A percentile compares a stretch with the other conserved stretches of the same genome.
Evolutionary conservation across 169 alveolate species (phyloP).

Genomic region (Babesia sp.): DNA sequence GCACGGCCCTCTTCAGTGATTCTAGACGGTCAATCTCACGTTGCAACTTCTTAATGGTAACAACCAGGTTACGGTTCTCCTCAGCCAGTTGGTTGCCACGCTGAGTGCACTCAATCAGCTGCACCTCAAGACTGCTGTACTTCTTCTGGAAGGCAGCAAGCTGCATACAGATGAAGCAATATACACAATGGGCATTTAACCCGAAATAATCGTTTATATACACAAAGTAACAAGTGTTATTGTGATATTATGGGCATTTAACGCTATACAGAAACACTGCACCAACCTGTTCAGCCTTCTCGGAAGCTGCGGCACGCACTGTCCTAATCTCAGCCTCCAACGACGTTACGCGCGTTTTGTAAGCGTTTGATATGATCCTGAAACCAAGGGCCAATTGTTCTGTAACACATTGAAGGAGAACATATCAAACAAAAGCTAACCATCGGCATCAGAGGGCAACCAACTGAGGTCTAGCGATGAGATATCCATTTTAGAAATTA

Average conservation of each 20-base stretch:
- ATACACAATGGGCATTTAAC: not conserved
- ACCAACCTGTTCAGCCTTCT: slow-evolving; percentile 78
- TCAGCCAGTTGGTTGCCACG: slow-evolving; percentile 82
- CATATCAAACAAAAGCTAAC: slow-evolving; percentile 24
- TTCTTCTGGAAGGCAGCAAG: slow-evolving; percentile 79
- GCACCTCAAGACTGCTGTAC: slow-evolving; percentile 81
- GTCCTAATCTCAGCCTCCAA: slow-evolving; percentile 80
- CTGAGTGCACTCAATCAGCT: slow-evolving; percentile 81
- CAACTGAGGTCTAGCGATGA: slow-evolving; percentile 73
- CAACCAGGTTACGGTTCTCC: slow-evolving; percentile 80
- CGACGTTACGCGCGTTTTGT: slow-evolving; percentile 80
- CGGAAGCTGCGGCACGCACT: slow-evolving; percentile 76
- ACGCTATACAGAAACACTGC: slow-evolving; percentile 4
- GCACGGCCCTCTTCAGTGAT: slow-evolving; percentile 79
- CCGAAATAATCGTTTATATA: not conserved
- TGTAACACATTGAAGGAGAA: slow-evolving; percentile 9
- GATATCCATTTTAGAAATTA: slow-evolving; percentile 41
- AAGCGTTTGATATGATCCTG: slow-evolving; percentile 82
- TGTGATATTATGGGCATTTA: no score
- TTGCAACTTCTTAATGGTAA: slow-evolving; percentile 79
- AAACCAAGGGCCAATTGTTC: slow-evolving; percentile 86
- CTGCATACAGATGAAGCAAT: slow-evolving; percentile 34
- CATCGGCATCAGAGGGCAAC: slow-evolving; percentile 82
- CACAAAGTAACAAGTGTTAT: no score
- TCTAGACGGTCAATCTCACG: slow-evolving; percentile 81